phyloP scores from a whole-genome alignment of 2,329 filamentous ascomycete genomes.

The Cladosporium velox region DNA sequence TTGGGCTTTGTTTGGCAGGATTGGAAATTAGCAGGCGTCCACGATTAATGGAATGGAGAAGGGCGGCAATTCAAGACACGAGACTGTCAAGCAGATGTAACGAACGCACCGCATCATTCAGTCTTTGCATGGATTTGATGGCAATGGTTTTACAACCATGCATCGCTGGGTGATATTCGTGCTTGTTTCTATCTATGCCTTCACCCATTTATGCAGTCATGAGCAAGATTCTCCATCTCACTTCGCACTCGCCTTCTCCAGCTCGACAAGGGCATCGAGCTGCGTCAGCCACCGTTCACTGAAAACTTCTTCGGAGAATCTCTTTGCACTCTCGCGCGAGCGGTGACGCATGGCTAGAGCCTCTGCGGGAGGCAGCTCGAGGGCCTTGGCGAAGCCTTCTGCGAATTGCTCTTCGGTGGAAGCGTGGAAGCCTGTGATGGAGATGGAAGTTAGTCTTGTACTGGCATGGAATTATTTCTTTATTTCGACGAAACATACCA shows the following conservation, averaged over 20 bases:
- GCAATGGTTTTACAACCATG: too few relatives aligned
- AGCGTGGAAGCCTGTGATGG: slow-evolving; percentile 78
- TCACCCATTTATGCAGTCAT: background rate
- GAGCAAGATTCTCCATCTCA: background rate
- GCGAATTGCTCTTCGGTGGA: slow-evolving; percentile 78
- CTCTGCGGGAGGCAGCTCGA: slow-evolving; percentile 64
- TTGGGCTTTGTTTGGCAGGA: too few relatives aligned
- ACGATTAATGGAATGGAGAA: too few relatives aligned
- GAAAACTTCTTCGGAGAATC: slow-evolving; percentile 90
- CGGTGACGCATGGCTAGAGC: slow-evolving; percentile 73
- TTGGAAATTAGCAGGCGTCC: too few relatives aligned
- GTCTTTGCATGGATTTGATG: too few relatives aligned
- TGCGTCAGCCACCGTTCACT: slow-evolving; percentile 73
- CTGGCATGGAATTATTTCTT: background rate
- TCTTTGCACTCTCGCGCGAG: slow-evolving; percentile 73
- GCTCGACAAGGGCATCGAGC: slow-evolving; percentile 69
- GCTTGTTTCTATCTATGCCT: background rate
- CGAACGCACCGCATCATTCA: too few relatives aligned
- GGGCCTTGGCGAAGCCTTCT: slow-evolving; percentile 72
- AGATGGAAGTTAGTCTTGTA: slow-evolving; percentile 21
- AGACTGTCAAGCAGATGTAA: too few relatives aligned
- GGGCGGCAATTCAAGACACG: too few relatives aligned
- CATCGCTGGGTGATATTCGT: background rate
- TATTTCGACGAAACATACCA: slow-evolving; percentile 51
- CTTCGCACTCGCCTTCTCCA: slow-evolving; percentile 16